phyloP scores from a whole-genome alignment of 805 yeast species.

The Priceomyces melissophilus region DNA sequence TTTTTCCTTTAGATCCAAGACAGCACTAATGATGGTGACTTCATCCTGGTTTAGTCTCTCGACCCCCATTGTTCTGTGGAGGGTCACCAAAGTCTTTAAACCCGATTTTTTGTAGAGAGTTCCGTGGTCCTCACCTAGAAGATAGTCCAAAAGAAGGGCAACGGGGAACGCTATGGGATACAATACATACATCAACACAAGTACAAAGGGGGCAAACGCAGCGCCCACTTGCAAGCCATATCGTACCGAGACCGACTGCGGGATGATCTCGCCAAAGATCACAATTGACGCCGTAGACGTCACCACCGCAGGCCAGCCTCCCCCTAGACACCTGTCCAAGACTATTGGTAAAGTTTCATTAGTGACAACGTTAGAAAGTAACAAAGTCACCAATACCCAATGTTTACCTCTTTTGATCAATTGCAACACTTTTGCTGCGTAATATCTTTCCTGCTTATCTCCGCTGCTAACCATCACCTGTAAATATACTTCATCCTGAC shows the following conservation, averaged over 20 bases:
- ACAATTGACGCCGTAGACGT: slow-evolving; percentile 91
- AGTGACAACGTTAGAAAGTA: slow-evolving; percentile 84
- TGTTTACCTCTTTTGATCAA: slow-evolving; percentile 84
- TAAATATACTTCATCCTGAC: slow-evolving; percentile 93
- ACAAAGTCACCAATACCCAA: slow-evolving; percentile 90
- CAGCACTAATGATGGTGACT: slow-evolving; percentile 93
- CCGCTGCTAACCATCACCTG: slow-evolving; percentile 91
- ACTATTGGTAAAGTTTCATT: slow-evolving; percentile 94
- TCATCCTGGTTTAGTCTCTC: slow-evolving; percentile 92
- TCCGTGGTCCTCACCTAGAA: slow-evolving; percentile 94
- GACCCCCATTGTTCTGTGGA: slow-evolving; percentile 93
- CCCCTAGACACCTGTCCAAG: slow-evolving; percentile 87
- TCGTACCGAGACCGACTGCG: slow-evolving; percentile 89
- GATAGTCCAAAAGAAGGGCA: slow-evolving; percentile 72
- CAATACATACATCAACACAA: slow-evolving; percentile 78
- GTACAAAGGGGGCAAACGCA: slow-evolving; percentile 83
- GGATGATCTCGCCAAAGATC: slow-evolving; percentile 93
- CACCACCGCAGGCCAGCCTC: slow-evolving; percentile 96
- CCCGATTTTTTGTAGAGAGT: slow-evolving; percentile 91
- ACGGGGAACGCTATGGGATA: slow-evolving; percentile 92
- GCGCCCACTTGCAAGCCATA: slow-evolving; percentile 93
- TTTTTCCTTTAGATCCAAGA: slow-evolving; percentile 88
- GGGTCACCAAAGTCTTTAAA: slow-evolving; percentile 85
- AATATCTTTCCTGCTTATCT: slow-evolving; percentile 58
- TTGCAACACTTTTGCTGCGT: slow-evolving; percentile 68